A percentile compares a stretch with the other conserved stretches of the same genome.
Conservation (phyloP, 805 yeast species). For the Nakazawaea pomicola region DNA sequence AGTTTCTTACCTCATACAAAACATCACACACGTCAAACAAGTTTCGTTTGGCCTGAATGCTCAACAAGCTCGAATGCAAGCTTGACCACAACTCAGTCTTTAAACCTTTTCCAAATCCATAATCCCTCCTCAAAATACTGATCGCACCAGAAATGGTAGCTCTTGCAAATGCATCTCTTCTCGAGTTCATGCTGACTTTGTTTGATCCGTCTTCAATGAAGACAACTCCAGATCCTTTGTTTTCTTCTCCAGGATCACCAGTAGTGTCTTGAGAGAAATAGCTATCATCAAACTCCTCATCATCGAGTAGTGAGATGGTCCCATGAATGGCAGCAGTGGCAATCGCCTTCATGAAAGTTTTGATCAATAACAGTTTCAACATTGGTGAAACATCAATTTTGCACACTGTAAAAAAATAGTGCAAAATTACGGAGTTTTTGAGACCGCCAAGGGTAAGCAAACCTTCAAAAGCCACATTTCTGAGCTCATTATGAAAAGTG, state of each 20-base stretch:
- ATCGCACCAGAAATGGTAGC: conserved; percentile 61
- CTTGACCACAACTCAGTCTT: conserved; percentile 62
- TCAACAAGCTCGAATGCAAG: conserved; percentile 54
- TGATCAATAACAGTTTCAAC: conserved; percentile 45
- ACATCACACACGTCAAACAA: conserved; percentile 64
- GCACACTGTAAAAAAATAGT: conserved; percentile 54
- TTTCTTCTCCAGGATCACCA: conserved; percentile 9
- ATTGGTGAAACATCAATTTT: conserved; percentile 51
- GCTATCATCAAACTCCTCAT: conserved; percentile 46
- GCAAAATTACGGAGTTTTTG: conserved; percentile 53
- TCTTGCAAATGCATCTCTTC: conserved; percentile 65
- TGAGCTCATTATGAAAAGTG: conserved; percentile 42
- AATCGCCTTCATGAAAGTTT: conserved; percentile 43
- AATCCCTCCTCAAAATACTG: conserved; percentile 56
- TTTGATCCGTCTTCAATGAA: conserved; percentile 51
- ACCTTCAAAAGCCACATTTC: conserved; percentile 67
- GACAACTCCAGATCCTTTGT: conserved; percentile 33
- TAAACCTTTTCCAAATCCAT: conserved; percentile 52
- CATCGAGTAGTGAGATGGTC: conserved; percentile 52
- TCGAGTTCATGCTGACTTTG: conserved; percentile 36
- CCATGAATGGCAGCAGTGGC: conserved; percentile 68
- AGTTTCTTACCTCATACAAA: conserved; percentile 56
- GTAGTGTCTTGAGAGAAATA: conserved; percentile 7
- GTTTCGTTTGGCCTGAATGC: conserved; percentile 54
- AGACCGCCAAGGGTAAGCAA: conserved; percentile 73